A percentile compares a stretch with the other conserved stretches of the same genome.
These are phyloP conservation scores for Corylus avellana DNA, from an alignment of 306 rosid genomes.

Conservation along the genomic window DNA sequence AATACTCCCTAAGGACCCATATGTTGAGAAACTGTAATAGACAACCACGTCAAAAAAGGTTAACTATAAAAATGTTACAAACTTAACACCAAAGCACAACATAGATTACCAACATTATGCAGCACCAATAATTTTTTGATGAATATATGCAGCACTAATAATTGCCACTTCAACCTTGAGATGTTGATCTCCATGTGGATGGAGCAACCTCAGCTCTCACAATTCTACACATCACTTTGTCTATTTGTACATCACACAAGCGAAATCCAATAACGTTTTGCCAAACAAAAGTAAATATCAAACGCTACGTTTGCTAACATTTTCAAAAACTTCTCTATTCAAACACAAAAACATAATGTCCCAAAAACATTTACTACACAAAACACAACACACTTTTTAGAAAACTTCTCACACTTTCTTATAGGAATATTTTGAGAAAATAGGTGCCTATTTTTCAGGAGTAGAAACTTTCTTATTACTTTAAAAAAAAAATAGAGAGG, in stretches of 20 bases:
- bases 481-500: no score
- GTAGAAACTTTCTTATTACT: no score
- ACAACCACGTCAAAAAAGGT: neutral
- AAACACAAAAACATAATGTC: no score
- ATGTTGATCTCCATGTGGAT: neutral
- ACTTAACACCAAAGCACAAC: neutral
- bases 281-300: neutral
- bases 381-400: no score
- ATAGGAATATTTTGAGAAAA: no score
- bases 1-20: conserved; percentile 36
- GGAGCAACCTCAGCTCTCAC: no score
- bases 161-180: conserved; percentile 1
- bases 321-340: no score
- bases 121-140: neutral
- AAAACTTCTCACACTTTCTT: no score
- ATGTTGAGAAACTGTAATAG: conserved; percentile 29
- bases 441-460: no score
- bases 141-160: neutral
- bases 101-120: neutral
- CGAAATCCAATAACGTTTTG: neutral
- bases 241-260: neutral
- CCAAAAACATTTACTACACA: no score
- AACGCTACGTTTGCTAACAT: no score
- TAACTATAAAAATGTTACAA: conserved; percentile 1
- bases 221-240: neutral